Evolutionary conservation across 768 basidiomycete genomes (phyloP), one percentile per base, ranked within the genome.

Genomic region (Scleroderma bovista): DNA sequence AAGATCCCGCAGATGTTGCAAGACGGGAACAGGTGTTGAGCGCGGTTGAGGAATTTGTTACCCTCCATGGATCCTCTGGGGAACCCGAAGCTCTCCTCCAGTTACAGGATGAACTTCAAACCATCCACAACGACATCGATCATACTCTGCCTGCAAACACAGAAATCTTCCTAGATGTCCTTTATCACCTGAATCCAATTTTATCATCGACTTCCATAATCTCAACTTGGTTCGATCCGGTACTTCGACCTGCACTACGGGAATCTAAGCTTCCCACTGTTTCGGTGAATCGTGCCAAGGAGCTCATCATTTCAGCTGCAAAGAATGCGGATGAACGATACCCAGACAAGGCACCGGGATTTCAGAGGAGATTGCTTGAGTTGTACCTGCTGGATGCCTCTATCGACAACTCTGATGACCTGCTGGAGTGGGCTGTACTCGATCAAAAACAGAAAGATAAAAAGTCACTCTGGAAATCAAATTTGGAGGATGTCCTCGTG

Each of bases 201-300:
- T 69, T 89, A 7, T 72, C 85, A 3, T 69, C 84, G 8, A 73
- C 73, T 6, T 86, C 85, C 22, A 72, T 90, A 48, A 84, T 89
- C 50, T 83, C 83, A 2, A 75, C 74, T 23, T 92, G 90, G 90
- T 92, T 88, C 64, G 88, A 92, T 62, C 75, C 86, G 31, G 74
- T 87, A 23, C 72, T 92, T 3, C 82, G 89, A 31, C 84, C 86
- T 22, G 85, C 88, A 24, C 72, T 92, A 47, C 82, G 86, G 43
- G 83, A 89, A 62, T 83, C 87, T 33, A 81, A 75, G 55, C 69
- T 92, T 17, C 72, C 86, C 3, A 77, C 75, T 0, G 56, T 69
- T 20, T 75, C 83, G 6, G 73, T 81, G 17, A 74, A 76, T 44
- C 72, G 85, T 60, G 89, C 88, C 24, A 87, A 85, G 65, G 83